Conservation (phyloP, 208 protist species). For the Trypanosoma theileri region DNA sequence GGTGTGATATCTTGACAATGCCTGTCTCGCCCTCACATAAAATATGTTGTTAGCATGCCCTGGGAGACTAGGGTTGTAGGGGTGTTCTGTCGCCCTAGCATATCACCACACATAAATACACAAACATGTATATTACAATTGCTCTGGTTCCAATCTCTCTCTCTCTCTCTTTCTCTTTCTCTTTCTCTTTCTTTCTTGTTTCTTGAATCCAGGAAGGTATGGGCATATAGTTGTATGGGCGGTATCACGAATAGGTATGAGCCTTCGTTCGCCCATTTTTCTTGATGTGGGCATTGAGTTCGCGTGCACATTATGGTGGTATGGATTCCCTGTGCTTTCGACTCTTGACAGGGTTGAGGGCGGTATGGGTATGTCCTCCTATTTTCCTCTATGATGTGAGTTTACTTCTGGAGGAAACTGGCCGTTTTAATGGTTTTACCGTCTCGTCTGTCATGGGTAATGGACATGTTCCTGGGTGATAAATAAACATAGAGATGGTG, state of each 20-base stretch:
- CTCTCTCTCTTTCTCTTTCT: not conserved
- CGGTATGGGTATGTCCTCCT: too few species aligned
- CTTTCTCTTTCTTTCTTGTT: not conserved
- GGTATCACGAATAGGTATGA: not conserved
- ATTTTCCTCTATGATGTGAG: not conserved
- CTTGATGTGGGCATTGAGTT: too few species aligned
- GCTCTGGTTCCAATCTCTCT: not conserved
- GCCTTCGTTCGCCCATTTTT: too few species aligned
- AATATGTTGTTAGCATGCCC: not conserved
- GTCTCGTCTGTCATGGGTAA: slow-evolving; percentile 36
- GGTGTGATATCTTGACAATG: slow-evolving; percentile 23
- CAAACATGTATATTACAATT: too few species aligned
- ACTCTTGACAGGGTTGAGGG: too few species aligned
- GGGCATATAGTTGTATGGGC: not conserved
- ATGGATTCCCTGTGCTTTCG: too few species aligned
- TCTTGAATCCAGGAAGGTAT: slow-evolving; percentile 2
- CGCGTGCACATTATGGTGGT: too few species aligned
- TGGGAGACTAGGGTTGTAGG: not conserved
- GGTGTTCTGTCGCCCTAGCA: not conserved
- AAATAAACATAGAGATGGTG: too few species aligned
- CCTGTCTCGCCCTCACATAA: slow-evolving; percentile 1
- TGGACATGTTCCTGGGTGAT: not conserved
- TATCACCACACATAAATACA: not conserved
- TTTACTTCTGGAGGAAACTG: slow-evolving; percentile 61
- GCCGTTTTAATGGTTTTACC: slow-evolving; percentile 67